Percentiles rank a stretch among this genome's conserved stretches.
Conservation (phyloP, 257 asterid genomes). For the Verbascum thapsus region DNA sequence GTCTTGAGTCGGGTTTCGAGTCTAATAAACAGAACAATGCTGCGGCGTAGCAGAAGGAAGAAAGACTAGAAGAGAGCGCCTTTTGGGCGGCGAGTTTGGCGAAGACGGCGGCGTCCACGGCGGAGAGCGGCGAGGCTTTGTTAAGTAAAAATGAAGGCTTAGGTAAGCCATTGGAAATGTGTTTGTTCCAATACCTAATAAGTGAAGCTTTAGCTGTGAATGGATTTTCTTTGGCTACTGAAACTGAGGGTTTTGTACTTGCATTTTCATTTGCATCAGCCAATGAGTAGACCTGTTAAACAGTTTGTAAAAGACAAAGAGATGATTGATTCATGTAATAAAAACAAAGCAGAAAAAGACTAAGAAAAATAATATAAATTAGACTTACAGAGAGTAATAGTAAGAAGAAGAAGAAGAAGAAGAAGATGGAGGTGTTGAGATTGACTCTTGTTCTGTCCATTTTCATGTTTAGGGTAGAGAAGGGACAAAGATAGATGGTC, state of each 20-base stretch:
- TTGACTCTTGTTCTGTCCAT: constrained; percentile 59
- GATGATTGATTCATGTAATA: background rate
- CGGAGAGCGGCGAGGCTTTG: constrained; percentile 79
- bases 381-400: constrained; percentile 52
- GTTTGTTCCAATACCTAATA: constrained; percentile 71
- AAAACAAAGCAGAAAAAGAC: constrained; percentile 24
- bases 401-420: constrained; percentile 49
- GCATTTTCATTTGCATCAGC: constrained; percentile 29
- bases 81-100: constrained; percentile 55
- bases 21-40: constrained; percentile 54
- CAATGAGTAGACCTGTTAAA: constrained; percentile 46
- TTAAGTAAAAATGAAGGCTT: constrained; percentile 58
- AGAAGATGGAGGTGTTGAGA: constrained; percentile 37
- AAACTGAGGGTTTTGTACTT: background rate
- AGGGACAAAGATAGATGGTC: constrained; percentile 23
- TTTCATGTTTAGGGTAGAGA: constrained; percentile 42
- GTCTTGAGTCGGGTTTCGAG: constrained; percentile 20
- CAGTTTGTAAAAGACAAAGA: constrained; percentile 35
- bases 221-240: constrained; percentile 54
- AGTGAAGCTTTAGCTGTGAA: constrained; percentile 66
- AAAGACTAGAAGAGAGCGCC: constrained; percentile 49
- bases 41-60: constrained; percentile 75
- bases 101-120: constrained; percentile 54
- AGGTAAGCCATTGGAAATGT: constrained; percentile 50
- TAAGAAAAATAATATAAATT: constrained; percentile 14